These are phyloP conservation scores for Pichia scutulata DNA, from an alignment of 805 yeast genomes.

Conservation along the genomic window DNA sequence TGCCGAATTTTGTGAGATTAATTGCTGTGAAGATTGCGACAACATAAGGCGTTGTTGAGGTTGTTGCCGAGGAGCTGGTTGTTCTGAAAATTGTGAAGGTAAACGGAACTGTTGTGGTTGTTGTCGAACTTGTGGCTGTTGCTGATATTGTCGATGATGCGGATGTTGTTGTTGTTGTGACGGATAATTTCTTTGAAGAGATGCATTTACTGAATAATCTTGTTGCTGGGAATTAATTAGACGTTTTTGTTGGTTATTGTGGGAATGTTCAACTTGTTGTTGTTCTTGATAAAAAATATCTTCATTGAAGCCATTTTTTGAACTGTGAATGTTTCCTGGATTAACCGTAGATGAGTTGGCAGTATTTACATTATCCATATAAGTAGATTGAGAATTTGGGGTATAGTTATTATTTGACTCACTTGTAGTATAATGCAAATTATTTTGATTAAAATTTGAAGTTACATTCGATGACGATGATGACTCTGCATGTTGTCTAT, in stretches of 20 bases:
- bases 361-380: not conserved
- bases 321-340: not conserved
- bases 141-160: not conserved
- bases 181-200: slow-evolving; percentile 4
- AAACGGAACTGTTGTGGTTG: not conserved
- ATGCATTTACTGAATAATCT: not conserved
- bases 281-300: not conserved
- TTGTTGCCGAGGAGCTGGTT: not conserved
- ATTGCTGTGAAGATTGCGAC: not conserved
- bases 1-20: not conserved
- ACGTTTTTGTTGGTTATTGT: too few species aligned
- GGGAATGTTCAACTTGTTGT: too few species aligned
- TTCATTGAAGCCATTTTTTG: not conserved
- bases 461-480: not conserved
- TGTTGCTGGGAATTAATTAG: not conserved
- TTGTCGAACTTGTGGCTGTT: not conserved
- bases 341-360: not conserved
- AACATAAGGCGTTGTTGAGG: not conserved
- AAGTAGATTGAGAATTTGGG: not conserved
- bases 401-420: not conserved
- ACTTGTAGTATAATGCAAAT: not conserved
- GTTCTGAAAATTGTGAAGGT: not conserved
- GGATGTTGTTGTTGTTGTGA: not conserved
- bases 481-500: not conserved
- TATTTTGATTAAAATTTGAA: not conserved